Conservation (phyloP, 108 stramenopile genomes). For the Nannochloropsis granulata region DNA sequence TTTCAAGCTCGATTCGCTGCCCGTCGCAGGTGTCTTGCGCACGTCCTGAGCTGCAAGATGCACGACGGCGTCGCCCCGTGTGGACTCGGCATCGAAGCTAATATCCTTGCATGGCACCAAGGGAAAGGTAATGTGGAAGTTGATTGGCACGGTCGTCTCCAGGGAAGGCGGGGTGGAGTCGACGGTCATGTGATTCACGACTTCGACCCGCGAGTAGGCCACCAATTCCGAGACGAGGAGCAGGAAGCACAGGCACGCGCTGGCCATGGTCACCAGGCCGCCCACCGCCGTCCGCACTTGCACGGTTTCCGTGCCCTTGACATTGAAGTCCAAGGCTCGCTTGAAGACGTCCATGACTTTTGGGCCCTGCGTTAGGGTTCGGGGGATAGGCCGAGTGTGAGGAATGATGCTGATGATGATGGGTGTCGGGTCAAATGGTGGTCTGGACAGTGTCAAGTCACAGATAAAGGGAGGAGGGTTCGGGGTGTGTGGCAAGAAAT, state of each 20-base stretch:
- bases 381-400: no score
- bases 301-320: background rate
- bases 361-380: no score
- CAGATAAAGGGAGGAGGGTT: no score
- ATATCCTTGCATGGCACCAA: conserved; percentile 3
- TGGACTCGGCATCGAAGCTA: background rate
- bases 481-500: no score
- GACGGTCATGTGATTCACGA: conserved; percentile 15
- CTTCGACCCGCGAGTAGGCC: conserved; percentile 7
- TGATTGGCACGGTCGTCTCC: background rate
- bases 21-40: background rate
- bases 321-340: background rate
- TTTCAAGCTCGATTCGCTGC: background rate
- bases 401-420: no score
- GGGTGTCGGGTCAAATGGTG: no score
- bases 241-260: background rate
- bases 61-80: background rate
- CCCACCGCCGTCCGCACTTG: background rate
- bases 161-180: background rate
- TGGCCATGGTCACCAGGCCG: background rate
- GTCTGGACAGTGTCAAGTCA: no score
- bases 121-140: conserved; percentile 16
- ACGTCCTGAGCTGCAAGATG: background rate
- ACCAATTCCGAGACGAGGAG: conserved; percentile 16
- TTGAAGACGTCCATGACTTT: background rate